Conservation (phyloP, 2,329 filamentous ascomycete genomes). For the Monosporascus sp. region DNA sequence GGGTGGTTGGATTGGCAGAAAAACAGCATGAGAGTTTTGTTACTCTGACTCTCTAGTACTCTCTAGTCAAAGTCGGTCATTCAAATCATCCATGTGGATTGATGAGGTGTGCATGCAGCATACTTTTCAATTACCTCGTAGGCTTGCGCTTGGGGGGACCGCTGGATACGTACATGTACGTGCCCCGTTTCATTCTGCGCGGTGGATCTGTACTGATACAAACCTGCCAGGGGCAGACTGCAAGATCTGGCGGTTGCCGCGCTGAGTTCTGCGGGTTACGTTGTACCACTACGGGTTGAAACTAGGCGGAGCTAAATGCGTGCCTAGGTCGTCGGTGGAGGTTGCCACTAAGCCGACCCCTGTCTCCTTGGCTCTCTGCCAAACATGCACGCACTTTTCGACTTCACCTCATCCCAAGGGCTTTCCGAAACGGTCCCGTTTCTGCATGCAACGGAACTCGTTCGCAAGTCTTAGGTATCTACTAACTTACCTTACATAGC, state of each 20-base stretch:
- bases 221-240: neutral
- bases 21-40: no score
- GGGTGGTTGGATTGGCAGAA: no score
- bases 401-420: conserved; percentile 1
- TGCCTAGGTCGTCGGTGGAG: neutral
- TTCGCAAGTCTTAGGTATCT: no score
- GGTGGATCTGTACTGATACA: neutral
- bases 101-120: neutral
- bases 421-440: neutral
- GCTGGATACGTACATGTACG: neutral
- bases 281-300: neutral
- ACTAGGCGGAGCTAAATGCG: neutral
- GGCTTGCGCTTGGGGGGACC: neutral
- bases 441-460: neutral
- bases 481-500: no score
- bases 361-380: neutral
- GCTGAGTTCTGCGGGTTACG: neutral
- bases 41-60: neutral
- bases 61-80: neutral
- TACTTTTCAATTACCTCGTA: neutral
- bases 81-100: neutral
- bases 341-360: neutral
- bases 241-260: neutral
- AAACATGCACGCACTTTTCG: conserved; percentile 1
- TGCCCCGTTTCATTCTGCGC: neutral